Evolutionary conservation across 2,329 filamentous ascomycete genomes (phyloP).

Genomic region (Esteya vermicola): DNA sequence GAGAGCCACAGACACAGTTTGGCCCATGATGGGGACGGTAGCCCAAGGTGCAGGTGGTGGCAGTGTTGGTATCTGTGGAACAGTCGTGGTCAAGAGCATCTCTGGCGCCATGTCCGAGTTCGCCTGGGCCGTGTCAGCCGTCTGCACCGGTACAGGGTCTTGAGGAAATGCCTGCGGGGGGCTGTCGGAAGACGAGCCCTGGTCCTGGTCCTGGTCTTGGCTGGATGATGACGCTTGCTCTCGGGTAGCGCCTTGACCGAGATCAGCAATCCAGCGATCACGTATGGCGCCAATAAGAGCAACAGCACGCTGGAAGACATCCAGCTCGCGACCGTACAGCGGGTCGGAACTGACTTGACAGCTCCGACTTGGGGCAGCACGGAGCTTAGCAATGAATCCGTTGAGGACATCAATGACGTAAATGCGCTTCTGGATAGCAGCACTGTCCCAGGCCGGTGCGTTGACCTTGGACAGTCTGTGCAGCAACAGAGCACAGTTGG

Average conservation of each 20-base stretch:
- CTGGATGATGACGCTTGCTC: background rate
- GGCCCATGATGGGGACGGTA: no score
- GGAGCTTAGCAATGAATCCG: constrained; percentile 11
- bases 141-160: no score
- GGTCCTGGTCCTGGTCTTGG: background rate
- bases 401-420: constrained; percentile 19
- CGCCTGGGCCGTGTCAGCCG: no score
- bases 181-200: no score
- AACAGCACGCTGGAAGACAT: constrained; percentile 5
- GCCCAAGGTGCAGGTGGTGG: background rate
- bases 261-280: constrained; percentile 6
- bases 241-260: background rate
- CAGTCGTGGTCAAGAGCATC: no score
- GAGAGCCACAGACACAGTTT: no score
- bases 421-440: constrained; percentile 16
- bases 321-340: background rate
- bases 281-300: constrained; percentile 5
- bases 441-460: constrained; percentile 24
- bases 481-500: constrained; percentile 18
- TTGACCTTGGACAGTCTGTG: constrained; percentile 19
- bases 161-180: no score
- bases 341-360: constrained; percentile 8
- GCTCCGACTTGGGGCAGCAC: constrained; percentile 3
- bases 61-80: no score
- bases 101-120: no score